Evolutionary conservation across 176 grass and related monocot genomes (phyloP).

Genomic region (Cenchrus americanus): DNA sequence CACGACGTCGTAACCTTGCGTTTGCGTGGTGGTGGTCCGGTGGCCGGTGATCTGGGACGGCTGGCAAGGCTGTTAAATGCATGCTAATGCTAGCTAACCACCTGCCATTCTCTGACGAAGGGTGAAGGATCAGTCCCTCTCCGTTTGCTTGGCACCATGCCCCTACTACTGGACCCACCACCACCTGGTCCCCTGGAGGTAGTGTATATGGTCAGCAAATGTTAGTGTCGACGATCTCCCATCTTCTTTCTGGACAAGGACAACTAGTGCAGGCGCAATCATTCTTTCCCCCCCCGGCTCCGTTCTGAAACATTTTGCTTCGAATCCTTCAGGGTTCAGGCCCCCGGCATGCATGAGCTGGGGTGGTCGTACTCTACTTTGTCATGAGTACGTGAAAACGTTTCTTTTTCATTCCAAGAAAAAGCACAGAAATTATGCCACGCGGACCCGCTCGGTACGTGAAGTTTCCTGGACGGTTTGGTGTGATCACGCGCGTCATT

Average conservation of each 20-base stretch:
- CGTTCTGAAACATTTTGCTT: not conserved
- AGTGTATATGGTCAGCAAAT: not conserved
- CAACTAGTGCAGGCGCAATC: not conserved
- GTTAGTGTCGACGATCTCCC: not conserved
- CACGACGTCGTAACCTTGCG: not conserved
- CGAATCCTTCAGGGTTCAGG: not conserved
- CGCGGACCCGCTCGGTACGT: not conserved
- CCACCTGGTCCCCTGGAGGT: not conserved
- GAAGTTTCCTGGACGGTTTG: not conserved
- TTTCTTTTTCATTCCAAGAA: no score
- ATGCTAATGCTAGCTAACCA: conserved; percentile 33
- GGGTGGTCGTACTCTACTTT: no score
- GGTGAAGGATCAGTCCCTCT: not conserved
- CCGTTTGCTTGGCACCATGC: not conserved
- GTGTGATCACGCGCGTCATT: not conserved
- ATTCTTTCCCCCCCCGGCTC: not conserved
- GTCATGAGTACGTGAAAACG: no score
- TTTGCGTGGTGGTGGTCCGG: not conserved
- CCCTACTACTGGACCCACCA: not conserved
- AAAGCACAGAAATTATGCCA: no score
- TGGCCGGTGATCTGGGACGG: conserved; percentile 1
- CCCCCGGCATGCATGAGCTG: no score
- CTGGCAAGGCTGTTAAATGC: conserved; percentile 32
- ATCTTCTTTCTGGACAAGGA: not conserved
- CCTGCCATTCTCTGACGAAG: conserved; percentile 13